Percentiles rank a stretch among this genome's conserved stretches.
Conservation (phyloP, 2,329 filamentous ascomycete genomes). For the Phoma sp. region DNA sequence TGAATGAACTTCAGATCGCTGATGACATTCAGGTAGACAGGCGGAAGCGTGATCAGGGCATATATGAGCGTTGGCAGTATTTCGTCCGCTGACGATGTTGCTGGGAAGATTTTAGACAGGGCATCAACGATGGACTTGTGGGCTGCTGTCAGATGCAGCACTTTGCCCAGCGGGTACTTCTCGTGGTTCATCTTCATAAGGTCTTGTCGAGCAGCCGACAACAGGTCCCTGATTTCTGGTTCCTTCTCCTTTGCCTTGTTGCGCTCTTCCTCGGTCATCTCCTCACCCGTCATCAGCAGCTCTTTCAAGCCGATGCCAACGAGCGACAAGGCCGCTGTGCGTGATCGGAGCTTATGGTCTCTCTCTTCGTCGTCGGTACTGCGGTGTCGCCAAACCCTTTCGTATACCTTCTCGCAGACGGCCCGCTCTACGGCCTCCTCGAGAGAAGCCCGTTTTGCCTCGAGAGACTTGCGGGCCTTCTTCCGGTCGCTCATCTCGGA, state of each 20-base stretch:
- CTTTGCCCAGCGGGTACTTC: slow-evolving; percentile 86
- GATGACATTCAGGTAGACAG: slow-evolving; percentile 84
- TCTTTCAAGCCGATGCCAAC: slow-evolving; percentile 90
- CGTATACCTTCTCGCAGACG: slow-evolving; percentile 81
- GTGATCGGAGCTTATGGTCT: slow-evolving; percentile 92
- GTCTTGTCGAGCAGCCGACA: slow-evolving; percentile 71
- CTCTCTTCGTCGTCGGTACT: slow-evolving; percentile 93
- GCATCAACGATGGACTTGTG: slow-evolving; percentile 97
- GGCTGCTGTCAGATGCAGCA: slow-evolving; percentile 83
- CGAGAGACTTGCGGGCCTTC: slow-evolving; percentile 76
- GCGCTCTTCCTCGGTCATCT: slow-evolving; percentile 61
- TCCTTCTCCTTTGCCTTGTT: slow-evolving; percentile 61
- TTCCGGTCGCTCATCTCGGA: slow-evolving; percentile 83
- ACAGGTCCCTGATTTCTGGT: slow-evolving; percentile 73
- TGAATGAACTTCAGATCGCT: slow-evolving; percentile 97
- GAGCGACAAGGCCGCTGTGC: slow-evolving; percentile 87
- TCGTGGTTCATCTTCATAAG: slow-evolving; percentile 84
- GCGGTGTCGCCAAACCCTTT: slow-evolving; percentile 87
- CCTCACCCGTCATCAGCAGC: slow-evolving; percentile 65
- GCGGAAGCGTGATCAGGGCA: slow-evolving; percentile 87
- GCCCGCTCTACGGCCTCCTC: slow-evolving; percentile 92
- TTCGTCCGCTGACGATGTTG: slow-evolving; percentile 91
- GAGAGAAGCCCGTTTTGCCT: slow-evolving; percentile 75
- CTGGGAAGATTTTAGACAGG: slow-evolving; percentile 67
- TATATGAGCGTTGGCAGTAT: slow-evolving; percentile 97